Base-by-base conservation (phyloP, 495 filamentous ascomycete genomes). In the Chaetomium cochliodes region DNA sequence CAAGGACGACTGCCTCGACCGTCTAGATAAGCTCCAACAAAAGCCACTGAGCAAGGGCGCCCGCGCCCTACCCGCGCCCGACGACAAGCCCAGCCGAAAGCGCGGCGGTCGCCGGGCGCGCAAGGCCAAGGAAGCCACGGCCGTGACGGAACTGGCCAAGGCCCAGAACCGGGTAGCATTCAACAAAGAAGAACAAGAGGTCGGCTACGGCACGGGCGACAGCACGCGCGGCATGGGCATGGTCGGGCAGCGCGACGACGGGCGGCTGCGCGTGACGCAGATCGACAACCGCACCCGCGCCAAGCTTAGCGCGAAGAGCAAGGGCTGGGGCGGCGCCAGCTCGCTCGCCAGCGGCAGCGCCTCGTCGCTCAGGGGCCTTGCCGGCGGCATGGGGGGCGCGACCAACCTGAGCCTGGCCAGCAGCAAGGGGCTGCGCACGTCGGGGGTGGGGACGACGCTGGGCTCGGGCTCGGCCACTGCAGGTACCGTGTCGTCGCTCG, bases 111-210 rank as follows among this genome's bases (percentile, higher is more conserved):
- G 96, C 30, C 84, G 93, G 65, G 94, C 93, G 5, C 85, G 94
- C 46, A 97, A 96, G 74, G 94, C 93, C 64, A 98, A 98, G 82
- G 96, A 97, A 79, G 92, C 93, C 11, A 90, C 90, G 7, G 93
- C 94, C 64, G 96, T 97, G 92, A 98, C 94, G 2, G 94, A 98
- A 62, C 80, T 98, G 37, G 89, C 92, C 62, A 98, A 98, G 72
- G 92, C 93, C 9, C 93, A 97, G 77, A 98, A 98, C 77, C 86
- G 94, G 25, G 88, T 98, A 84, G 92, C 89, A 0, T 98, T 98
- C 68, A 93, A 93, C 57, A 94, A 96, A 70, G 94, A 98, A 70
- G 94, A 98, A 75, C 86, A 88, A 66, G 94, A 98, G 76, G 90
- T 94, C 22, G 94, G 94, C 16, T 98, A 96, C 73, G 94, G 92